phyloP scores from a whole-genome alignment of 78 protist genomes.

The Trichosphaerium sp. region DNA sequence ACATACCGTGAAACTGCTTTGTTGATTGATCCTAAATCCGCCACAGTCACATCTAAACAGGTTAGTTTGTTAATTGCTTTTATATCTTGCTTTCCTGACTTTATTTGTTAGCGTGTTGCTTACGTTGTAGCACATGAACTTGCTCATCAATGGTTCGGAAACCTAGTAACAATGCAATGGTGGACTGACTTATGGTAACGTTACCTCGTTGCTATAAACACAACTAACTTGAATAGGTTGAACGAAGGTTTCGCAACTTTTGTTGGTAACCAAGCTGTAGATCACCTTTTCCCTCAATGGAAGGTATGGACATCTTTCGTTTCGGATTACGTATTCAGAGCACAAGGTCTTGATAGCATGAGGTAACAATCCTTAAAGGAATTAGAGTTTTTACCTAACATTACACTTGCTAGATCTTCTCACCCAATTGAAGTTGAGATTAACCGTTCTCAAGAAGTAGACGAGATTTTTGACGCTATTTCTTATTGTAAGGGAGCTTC shows the following conservation, averaged over 20 bases:
- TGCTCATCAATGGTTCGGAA: slow-evolving; percentile 88
- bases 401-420: slow-evolving; percentile 60
- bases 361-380: no score
- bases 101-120: slow-evolving; percentile 49
- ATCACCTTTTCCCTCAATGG: slow-evolving; percentile 76
- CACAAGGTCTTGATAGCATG: no score
- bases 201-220: no score
- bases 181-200: slow-evolving; percentile 91
- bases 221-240: no score
- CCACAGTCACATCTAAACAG: not conserved
- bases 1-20: slow-evolving; percentile 64
- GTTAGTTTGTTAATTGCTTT: no score
- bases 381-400: no score
- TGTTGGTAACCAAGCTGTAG: slow-evolving; percentile 43
- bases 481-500: slow-evolving; percentile 59
- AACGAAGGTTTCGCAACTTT: slow-evolving; percentile 83
- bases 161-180: slow-evolving; percentile 94
- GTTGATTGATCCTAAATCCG: slow-evolving; percentile 18
- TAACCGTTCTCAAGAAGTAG: slow-evolving; percentile 33
- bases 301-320: slow-evolving; percentile 49
- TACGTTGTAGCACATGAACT: slow-evolving; percentile 69
- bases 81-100: no score
- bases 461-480: slow-evolving; percentile 85
- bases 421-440: slow-evolving; percentile 89
- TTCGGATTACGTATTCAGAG: slow-evolving; percentile 12